A percentile compares a stretch with the other conserved stretches of the same genome.
Evolutionary conservation across 208 protist genomes (phyloP).

Genomic region (Trypanosoma vivax): DNA sequence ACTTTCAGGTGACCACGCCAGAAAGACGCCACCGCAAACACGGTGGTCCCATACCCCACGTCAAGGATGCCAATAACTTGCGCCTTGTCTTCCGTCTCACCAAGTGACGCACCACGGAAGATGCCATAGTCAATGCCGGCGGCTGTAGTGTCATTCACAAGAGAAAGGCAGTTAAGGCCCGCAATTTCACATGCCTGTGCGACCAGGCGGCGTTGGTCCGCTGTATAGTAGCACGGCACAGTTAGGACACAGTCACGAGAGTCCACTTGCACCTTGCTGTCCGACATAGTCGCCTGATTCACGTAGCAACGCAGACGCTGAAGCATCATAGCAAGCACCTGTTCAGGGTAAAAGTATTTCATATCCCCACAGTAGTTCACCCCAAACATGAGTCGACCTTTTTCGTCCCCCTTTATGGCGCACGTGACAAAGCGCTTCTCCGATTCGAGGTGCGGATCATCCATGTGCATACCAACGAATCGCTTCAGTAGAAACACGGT

Average conservation of each 20-base stretch:
- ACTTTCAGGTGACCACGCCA: constrained; percentile 80
- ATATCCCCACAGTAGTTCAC: constrained; percentile 75
- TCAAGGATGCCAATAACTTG: constrained; percentile 82
- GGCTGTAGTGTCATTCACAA: constrained; percentile 89
- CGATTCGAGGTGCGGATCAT: constrained; percentile 44
- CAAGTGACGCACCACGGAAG: constrained; percentile 71
- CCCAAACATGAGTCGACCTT: constrained; percentile 72
- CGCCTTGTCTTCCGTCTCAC: constrained; percentile 75
- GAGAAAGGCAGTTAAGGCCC: constrained; percentile 80
- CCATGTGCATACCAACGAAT: constrained; percentile 82
- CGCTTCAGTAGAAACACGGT: constrained; percentile 83
- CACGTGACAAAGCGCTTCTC: constrained; percentile 69
- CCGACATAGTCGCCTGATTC: constrained; percentile 53
- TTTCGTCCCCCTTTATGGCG: constrained; percentile 46
- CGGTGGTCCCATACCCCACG: constrained; percentile 81
- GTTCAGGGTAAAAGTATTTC: constrained; percentile 82
- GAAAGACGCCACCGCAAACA: constrained; percentile 76
- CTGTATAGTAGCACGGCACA: constrained; percentile 83
- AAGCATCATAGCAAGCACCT: constrained; percentile 90
- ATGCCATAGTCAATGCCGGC: constrained; percentile 89
- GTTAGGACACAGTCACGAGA: constrained; percentile 81
- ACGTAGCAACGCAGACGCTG: constrained; percentile 75
- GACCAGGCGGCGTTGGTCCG: constrained; percentile 72
- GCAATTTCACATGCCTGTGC: constrained; percentile 83
- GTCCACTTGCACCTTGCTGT: constrained; percentile 46